Conservation (phyloP, 2,329 filamentous ascomycete genomes). For the Paecilomyces niveus region DNA sequence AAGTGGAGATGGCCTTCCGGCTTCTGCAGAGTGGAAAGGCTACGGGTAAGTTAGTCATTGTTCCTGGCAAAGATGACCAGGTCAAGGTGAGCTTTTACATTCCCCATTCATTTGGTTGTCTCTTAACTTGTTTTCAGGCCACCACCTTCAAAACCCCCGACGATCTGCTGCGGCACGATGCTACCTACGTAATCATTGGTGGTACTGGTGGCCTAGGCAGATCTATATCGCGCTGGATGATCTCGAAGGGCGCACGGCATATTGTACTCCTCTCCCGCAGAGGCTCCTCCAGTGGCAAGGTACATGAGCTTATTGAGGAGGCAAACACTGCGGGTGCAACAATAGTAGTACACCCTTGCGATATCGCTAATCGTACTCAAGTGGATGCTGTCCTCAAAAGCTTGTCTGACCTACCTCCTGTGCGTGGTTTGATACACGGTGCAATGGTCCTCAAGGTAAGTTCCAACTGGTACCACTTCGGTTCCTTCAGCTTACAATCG, state of each 20-base stretch:
- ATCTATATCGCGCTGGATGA: conserved; percentile 20
- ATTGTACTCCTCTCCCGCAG: conserved; percentile 17
- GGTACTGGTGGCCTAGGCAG: conserved; percentile 23
- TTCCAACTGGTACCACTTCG: background rate
- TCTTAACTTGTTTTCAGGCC: background rate
- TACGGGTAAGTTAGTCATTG: background rate
- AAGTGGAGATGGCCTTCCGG: background rate
- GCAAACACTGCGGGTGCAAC: background rate
- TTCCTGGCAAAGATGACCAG: background rate
- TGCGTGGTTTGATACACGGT: background rate
- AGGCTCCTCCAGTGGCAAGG: background rate
- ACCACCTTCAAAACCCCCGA: background rate
- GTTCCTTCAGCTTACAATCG: no score
- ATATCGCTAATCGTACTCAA: background rate
- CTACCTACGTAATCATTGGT: conserved; percentile 21
- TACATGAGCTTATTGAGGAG: background rate
- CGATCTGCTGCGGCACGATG: background rate
- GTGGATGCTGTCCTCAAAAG: background rate
- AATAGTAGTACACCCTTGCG: background rate
- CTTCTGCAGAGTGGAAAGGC: background rate
- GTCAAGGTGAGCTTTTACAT: background rate
- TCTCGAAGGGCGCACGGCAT: conserved; percentile 20
- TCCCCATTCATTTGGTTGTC: background rate
- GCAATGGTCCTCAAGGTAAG: background rate
- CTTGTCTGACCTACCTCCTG: background rate